Base-by-base conservation (phyloP, 805 yeast genomes). In the Debaryomyces hansenii region DNA sequence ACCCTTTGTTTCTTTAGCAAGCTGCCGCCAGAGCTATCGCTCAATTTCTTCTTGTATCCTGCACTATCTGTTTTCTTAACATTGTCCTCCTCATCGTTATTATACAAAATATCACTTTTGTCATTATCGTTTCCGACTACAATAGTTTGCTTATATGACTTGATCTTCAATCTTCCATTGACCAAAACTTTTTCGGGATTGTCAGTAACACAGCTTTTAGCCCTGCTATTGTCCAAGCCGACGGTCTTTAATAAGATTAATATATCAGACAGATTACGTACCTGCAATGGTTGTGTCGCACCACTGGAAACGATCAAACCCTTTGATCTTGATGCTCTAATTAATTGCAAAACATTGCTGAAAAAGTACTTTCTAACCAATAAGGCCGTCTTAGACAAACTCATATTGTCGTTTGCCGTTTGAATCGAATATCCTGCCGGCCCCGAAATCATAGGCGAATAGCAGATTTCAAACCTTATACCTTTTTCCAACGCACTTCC, bases 401-500 rank as follows among this genome's bases (percentile, higher is more conserved):
- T 55, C 34, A 51, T 44, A 36, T 51, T 37, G 38, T 60, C 57
- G 29, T 42, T 44, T n/a, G 56, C 39, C 5, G 56, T 24, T 55
- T 49, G 41, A 45, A 50, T 46, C 40, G 53, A 51, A 51, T 59
- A 62, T 31, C 67, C 69, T 5, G 64, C 65, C 7, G 65, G 52
- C 9, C 66, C 77, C 4, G 69, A 65, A 32, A 86, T 64, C 37
- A 83, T 72, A 28, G 80, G 71, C 6, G 78, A 62, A 65, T 92
- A 92, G 39, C 81, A 76, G 7, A 94, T 76, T 61, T 94, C 99
- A 52, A 94, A 79, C 53, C 82, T 82, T 20, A 90, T 78, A 2
- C 98, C 98, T 42, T 90, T 79, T 15, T 84, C 85, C 3, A 88
- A 74, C 1, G 96, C 97, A 36, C 90, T 82, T 37, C 96, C 87